phyloP scores from a whole-genome alignment of 495 filamentous ascomycete genomes.

The Daldinia vernicosa region DNA sequence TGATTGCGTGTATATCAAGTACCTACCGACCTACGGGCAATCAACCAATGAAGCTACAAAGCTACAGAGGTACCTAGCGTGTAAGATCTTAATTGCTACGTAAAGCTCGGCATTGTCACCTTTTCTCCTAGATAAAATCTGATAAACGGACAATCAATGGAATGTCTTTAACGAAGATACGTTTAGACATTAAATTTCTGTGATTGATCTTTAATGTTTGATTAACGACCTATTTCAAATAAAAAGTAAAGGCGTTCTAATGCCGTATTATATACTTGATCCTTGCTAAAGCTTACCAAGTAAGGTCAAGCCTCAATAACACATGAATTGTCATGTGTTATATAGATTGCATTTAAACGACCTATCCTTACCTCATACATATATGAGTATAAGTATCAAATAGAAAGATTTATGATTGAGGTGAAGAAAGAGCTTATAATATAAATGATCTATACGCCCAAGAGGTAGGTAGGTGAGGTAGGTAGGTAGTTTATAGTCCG shows the following conservation, averaged over 20 bases:
- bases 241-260: neutral
- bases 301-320: neutral
- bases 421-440: neutral
- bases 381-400: neutral
- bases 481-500: too few relatives aligned
- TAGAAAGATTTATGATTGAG: neutral
- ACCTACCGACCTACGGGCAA: neutral
- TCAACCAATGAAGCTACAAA: conserved; percentile 3
- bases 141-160: neutral
- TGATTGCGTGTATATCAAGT: neutral
- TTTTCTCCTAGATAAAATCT: neutral
- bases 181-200: neutral
- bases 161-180: neutral
- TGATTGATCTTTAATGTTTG: neutral
- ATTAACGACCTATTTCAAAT: neutral
- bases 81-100: conserved; percentile 34
- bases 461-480: too few relatives aligned
- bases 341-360: neutral
- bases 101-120: conserved; percentile 5
- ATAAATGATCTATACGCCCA: neutral
- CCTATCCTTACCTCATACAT: neutral
- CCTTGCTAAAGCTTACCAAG: neutral
- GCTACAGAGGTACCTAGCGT: conserved; percentile 12
- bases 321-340: neutral
- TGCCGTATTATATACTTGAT: neutral